phyloP scores from a whole-genome alignment of 2,329 filamentous ascomycete species.

The Fusarium mexicanum region DNA sequence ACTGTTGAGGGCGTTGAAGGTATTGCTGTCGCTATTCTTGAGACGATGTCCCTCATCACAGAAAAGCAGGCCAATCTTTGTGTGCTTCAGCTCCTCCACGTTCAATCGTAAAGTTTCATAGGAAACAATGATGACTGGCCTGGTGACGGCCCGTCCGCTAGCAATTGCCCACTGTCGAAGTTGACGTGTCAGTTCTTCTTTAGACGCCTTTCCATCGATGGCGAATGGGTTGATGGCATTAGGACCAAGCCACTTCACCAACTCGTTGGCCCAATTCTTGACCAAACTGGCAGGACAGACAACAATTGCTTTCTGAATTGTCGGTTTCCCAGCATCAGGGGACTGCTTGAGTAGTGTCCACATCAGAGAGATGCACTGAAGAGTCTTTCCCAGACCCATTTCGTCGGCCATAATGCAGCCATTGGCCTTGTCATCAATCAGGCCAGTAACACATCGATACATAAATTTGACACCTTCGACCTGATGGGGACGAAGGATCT shows the following conservation, averaged over 20 bases:
- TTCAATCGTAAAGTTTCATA: constrained; percentile 96
- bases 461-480: constrained; percentile 98
- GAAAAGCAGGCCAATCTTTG: constrained; percentile 89
- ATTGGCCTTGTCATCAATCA: constrained; percentile 92
- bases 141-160: constrained; percentile 85
- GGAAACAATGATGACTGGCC: constrained; percentile 95
- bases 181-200: constrained; percentile 90
- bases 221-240: constrained; percentile 94
- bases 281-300: constrained; percentile 97
- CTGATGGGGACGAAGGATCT: constrained; percentile 94
- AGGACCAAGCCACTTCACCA: constrained; percentile 94
- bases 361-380: constrained; percentile 96
- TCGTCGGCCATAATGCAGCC: constrained; percentile 99
- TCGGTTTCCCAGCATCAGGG: constrained; percentile 90
- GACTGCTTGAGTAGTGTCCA: constrained; percentile 98
- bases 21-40: constrained; percentile 97
- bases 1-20: constrained; percentile 88
- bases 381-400: constrained; percentile 96
- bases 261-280: constrained; percentile 96
- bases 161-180: constrained; percentile 95
- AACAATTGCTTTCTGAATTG: constrained; percentile 96
- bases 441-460: constrained; percentile 92
- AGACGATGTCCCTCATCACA: constrained; percentile 97
- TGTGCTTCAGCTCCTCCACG: constrained; percentile 87
- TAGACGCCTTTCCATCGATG: constrained; percentile 94